A percentile compares a stretch with the other conserved stretches of the same genome.
Evolutionary conservation across 106 monocot species (phyloP).

Genomic region (Ottelia alismoides): DNA sequence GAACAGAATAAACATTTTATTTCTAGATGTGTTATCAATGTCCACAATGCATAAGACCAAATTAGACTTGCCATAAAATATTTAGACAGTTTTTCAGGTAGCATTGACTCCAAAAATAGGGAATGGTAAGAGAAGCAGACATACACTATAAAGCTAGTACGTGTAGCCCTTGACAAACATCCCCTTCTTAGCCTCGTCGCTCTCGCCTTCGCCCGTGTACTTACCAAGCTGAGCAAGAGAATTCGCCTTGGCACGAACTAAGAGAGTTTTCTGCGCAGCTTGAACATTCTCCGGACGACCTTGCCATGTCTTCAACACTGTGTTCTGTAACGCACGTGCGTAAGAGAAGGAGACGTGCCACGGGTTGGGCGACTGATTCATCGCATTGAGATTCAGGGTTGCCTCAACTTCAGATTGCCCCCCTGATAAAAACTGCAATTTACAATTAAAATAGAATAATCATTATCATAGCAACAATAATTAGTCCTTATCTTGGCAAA

Average conservation of each 20-base stretch:
- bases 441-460: too few species aligned
- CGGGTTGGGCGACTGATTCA: constrained; percentile 88
- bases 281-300: constrained; percentile 63
- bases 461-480: too few species aligned
- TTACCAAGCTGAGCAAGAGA: constrained; percentile 77
- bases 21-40: too few species aligned
- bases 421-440: constrained; percentile 83
- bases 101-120: too few species aligned
- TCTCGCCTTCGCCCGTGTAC: constrained; percentile 65
- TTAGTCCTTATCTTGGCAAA: too few species aligned
- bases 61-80: too few species aligned
- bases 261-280: constrained; percentile 56
- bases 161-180: constrained; percentile 96
- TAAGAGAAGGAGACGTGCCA: constrained; percentile 98
- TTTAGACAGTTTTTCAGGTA: too few species aligned
- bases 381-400: constrained; percentile 87
- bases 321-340: constrained; percentile 81
- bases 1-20: too few species aligned
- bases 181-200: constrained; percentile 60
- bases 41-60: too few species aligned
- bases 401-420: constrained; percentile 92
- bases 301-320: constrained; percentile 78
- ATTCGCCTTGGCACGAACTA: constrained; percentile 72
- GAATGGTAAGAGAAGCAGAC: too few species aligned
- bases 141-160: too few species aligned